Evolutionary conservation across 2,329 filamentous ascomycete species (phyloP).

Genomic region (Aspergillus fumigatiaffinis): DNA sequence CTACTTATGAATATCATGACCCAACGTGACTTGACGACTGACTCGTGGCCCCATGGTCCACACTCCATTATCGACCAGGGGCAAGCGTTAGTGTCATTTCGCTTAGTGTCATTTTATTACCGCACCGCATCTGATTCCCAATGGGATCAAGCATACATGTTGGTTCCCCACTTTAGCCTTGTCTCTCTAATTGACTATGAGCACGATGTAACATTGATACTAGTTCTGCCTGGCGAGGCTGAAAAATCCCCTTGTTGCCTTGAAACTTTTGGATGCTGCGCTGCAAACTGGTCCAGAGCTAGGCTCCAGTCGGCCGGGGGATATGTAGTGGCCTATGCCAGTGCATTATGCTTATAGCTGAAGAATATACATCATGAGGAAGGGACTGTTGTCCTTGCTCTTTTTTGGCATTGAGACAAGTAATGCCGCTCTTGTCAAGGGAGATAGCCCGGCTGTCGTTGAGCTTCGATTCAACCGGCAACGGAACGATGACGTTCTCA

Average conservation of each 20-base stretch:
- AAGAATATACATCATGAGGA: too few relatives aligned
- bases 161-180: neutral
- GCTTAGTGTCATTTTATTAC: slow-evolving; percentile 1
- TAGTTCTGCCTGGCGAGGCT: neutral
- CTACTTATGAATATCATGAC: too few relatives aligned
- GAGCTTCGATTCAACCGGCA: neutral
- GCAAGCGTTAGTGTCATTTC: neutral
- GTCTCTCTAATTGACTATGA: neutral
- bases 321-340: too few relatives aligned
- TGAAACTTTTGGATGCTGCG: too few relatives aligned
- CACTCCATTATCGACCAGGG: too few relatives aligned
- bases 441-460: neutral
- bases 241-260: too few relatives aligned
- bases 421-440: neutral
- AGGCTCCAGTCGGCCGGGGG: too few relatives aligned
- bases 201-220: neutral
- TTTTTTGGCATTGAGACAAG: neutral
- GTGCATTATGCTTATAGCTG: too few relatives aligned
- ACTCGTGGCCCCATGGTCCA: too few relatives aligned
- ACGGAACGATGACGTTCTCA: neutral
- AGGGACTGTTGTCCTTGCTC: too few relatives aligned
- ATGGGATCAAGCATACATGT: neutral
- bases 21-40: too few relatives aligned
- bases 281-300: too few relatives aligned
- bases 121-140: neutral